A percentile compares a stretch with the other conserved stretches of the same genome.
Conservation (phyloP, 352 stramenopile species). For the Pythium grandisporangium region DNA sequence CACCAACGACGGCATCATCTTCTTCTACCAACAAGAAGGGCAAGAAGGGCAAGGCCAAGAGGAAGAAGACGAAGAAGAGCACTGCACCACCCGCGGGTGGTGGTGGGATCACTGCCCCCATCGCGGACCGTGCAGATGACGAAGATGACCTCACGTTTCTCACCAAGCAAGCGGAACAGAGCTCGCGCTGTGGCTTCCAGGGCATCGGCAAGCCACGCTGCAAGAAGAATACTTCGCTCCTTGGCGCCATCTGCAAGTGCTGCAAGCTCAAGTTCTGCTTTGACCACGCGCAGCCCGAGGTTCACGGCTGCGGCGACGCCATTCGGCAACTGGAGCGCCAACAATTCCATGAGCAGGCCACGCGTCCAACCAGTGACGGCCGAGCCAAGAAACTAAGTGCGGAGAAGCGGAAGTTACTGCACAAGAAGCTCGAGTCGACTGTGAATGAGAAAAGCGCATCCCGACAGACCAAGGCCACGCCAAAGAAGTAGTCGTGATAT, state of each 20-base stretch:
- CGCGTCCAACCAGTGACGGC: conserved; percentile 1
- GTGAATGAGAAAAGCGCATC: conserved; percentile 35
- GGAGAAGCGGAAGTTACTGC: conserved; percentile 55
- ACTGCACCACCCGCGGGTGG: conserved; percentile 2
- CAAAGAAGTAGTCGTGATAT: conserved; percentile 22
- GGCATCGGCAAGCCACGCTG: conserved; percentile 19
- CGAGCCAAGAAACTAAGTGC: conserved; percentile 25
- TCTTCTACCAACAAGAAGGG: not conserved
- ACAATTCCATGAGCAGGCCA: conserved; percentile 34
- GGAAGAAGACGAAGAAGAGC: conserved; percentile 27
- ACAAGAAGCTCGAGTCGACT: conserved; percentile 65
- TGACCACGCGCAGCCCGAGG: conserved; percentile 57
- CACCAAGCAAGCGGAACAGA: conserved; percentile 41
- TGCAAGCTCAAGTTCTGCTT: conserved; percentile 86
- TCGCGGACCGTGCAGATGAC: conserved; percentile 23
- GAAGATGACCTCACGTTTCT: conserved; percentile 75
- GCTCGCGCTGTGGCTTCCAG: conserved; percentile 44
- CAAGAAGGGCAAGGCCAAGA: conserved; percentile 43
- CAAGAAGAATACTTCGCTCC: conserved; percentile 45
- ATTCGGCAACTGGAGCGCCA: conserved; percentile 47
- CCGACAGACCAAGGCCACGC: conserved; percentile 33
- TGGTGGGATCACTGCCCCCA: conserved; percentile 13
- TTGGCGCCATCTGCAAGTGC: conserved; percentile 68
- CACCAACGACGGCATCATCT: conserved; percentile 5
- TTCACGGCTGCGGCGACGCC: conserved; percentile 69